Percentiles rank a stretch among this genome's conserved stretches.
These are phyloP conservation scores for Apiospora arundinis DNA, from an alignment of 2,329 filamentous ascomycete genomes.

Conservation along the genomic window DNA sequence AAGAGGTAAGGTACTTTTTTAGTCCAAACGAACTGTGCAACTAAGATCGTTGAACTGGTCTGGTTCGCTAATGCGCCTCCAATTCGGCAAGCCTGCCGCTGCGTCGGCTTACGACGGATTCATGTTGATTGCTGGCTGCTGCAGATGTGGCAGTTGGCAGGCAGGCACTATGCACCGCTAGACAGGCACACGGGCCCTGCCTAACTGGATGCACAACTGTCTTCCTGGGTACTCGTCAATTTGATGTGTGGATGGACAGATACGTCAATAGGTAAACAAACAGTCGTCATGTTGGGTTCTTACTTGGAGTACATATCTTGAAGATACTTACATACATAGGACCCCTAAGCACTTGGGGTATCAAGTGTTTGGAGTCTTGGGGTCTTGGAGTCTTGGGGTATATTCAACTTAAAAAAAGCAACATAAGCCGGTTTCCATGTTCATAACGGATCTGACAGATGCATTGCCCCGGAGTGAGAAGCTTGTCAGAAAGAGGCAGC, in stretches of 20 bases:
- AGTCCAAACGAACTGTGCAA: slow-evolving; percentile 14
- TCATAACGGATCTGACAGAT: slow-evolving; percentile 15
- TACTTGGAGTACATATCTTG: not conserved
- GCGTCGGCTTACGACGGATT: slow-evolving; percentile 12
- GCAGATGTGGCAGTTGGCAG: slow-evolving; percentile 16
- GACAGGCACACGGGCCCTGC: not conserved
- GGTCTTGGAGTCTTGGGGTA: not conserved
- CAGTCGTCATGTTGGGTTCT: not conserved
- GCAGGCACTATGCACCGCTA: slow-evolving; percentile 12
- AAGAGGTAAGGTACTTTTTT: not conserved
- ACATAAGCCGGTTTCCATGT: slow-evolving; percentile 18
- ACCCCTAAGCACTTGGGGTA: too few species aligned
- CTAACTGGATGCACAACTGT: not conserved
- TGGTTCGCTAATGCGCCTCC: slow-evolving; percentile 13
- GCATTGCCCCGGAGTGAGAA: slow-evolving; percentile 13
- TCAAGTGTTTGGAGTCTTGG: too few species aligned
- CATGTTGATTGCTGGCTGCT: not conserved
- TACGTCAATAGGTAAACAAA: too few species aligned
- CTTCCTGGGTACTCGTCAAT: too few species aligned
- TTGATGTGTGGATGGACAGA: too few species aligned
- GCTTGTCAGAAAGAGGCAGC: slow-evolving; percentile 11
- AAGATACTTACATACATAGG: too few species aligned
- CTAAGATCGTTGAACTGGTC: slow-evolving; percentile 18
- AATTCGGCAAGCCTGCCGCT: slow-evolving; percentile 17
- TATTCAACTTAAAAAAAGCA: not conserved